phyloP scores from a whole-genome alignment of 805 yeast genomes.

The Cyberlindnera suaveolens region DNA sequence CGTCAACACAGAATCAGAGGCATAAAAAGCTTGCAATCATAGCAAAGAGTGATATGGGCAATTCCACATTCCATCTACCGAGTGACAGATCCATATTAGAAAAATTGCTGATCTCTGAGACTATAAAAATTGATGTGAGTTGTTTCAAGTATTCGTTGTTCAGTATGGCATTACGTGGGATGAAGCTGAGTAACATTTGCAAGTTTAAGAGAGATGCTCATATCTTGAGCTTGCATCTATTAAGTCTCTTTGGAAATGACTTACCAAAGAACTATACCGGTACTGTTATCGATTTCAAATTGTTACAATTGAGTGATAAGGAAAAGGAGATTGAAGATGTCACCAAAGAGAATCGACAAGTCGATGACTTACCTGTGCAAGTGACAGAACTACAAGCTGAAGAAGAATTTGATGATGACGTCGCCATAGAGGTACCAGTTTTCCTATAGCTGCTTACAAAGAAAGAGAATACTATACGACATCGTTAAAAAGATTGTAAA shows the following conservation, averaged over 20 bases:
- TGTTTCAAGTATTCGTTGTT: constrained; percentile 45
- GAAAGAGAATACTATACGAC: background rate
- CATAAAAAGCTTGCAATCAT: constrained; percentile 37
- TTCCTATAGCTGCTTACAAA: constrained; percentile 10
- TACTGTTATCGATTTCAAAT: constrained; percentile 33
- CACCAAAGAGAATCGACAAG: constrained; percentile 1
- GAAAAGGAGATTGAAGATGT: constrained; percentile 7
- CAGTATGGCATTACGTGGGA: constrained; percentile 41
- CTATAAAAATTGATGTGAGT: constrained; percentile 31
- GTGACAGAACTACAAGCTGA: background rate
- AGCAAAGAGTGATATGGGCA: constrained; percentile 70
- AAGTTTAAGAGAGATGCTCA: constrained; percentile 47
- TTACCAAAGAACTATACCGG: constrained; percentile 34
- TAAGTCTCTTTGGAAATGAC: constrained; percentile 28
- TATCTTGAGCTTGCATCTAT: constrained; percentile 38
- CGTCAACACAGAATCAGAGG: constrained; percentile 24
- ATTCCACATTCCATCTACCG: constrained; percentile 61
- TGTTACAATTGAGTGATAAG: constrained; percentile 23
- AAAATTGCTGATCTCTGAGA: constrained; percentile 37
- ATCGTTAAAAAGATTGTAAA: constrained; percentile 2
- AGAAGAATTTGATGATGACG: constrained; percentile 27
- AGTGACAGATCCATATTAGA: constrained; percentile 56
- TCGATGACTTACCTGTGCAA: background rate
- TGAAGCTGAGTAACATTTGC: constrained; percentile 44
- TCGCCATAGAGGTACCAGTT: constrained; percentile 21